phyloP scores from a whole-genome alignment of 1,284 basidiomycete genomes.

The Ustilago bromivora region DNA sequence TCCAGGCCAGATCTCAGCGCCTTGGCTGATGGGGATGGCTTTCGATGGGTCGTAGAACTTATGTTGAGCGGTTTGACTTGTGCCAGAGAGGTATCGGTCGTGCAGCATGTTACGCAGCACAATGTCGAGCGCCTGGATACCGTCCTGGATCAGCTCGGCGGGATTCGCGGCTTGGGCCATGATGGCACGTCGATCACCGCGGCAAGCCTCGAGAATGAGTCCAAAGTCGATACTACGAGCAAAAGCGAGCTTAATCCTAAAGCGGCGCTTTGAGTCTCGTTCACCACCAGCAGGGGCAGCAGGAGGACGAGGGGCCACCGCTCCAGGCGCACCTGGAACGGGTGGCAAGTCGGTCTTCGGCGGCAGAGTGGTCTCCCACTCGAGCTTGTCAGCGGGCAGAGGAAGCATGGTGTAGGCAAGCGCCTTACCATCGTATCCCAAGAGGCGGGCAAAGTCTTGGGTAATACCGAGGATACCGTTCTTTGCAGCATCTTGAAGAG shows the following conservation, averaged over 20 bases:
- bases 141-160: conserved; percentile 26
- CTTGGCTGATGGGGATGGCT: conserved; percentile 40
- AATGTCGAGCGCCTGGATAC: conserved; percentile 50
- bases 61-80: conserved; percentile 31
- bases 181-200: conserved; percentile 38
- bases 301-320: conserved; percentile 13
- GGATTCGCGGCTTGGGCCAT: conserved; percentile 42
- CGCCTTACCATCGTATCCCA: conserved; percentile 47
- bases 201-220: conserved; percentile 34
- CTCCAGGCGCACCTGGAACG: conserved; percentile 24
- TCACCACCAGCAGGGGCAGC: conserved; percentile 2
- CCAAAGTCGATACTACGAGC: conserved; percentile 37
- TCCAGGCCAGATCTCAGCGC: conserved; percentile 54
- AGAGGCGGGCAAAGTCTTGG: conserved; percentile 11
- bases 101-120: conserved; percentile 26
- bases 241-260: conserved; percentile 36
- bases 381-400: conserved; percentile 17
- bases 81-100: conserved; percentile 32
- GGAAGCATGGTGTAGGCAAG: conserved; percentile 28
- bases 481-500: conserved; percentile 13
- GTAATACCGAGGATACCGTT: conserved; percentile 31
- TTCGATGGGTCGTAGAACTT: conserved; percentile 54
- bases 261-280: conserved; percentile 23
- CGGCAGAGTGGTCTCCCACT: conserved; percentile 42
- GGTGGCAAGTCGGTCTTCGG: conserved; percentile 23